Evolutionary conservation across 768 basidiomycete species (phyloP).

Genomic region (Mycena rebaudengoi): DNA sequence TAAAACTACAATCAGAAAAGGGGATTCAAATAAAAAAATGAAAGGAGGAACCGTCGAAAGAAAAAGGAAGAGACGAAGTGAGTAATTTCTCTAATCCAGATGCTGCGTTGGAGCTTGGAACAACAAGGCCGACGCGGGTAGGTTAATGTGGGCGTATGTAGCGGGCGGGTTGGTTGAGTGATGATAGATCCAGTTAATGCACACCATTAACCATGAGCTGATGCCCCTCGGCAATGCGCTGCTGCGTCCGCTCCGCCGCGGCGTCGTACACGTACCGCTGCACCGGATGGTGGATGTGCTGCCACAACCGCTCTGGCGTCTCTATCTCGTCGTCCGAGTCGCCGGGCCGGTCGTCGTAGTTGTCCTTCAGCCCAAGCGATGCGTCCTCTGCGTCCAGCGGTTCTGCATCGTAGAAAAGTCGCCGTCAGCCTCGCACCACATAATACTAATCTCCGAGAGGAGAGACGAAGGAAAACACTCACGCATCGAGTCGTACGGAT

Average conservation of each 20-base stretch:
- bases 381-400: conserved; percentile 65
- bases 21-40: too few relatives aligned
- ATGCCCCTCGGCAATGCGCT: conserved; percentile 59
- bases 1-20: too few relatives aligned
- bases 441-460: too few relatives aligned
- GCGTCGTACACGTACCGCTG: conserved; percentile 89
- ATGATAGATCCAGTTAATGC: conserved; percentile 44
- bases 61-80: too few relatives aligned
- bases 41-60: too few relatives aligned
- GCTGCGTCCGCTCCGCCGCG: conserved; percentile 79
- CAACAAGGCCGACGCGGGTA: too few relatives aligned
- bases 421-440: not conserved
- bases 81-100: too few relatives aligned
- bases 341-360: conserved; percentile 44
- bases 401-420: conserved; percentile 36
- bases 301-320: conserved; percentile 36
- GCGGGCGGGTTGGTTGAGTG: too few relatives aligned
- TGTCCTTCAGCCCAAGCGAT: conserved; percentile 52
- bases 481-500: conserved; percentile 53
- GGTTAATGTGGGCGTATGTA: too few relatives aligned
- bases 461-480: not conserved
- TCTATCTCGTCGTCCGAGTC: conserved; percentile 59
- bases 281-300: conserved; percentile 55
- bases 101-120: too few relatives aligned
- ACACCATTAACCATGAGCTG: conserved; percentile 52